A percentile compares a stretch with the other conserved stretches of the same genome.
Conservation (phyloP, 441 rosid species). For the Croton setiger region DNA sequence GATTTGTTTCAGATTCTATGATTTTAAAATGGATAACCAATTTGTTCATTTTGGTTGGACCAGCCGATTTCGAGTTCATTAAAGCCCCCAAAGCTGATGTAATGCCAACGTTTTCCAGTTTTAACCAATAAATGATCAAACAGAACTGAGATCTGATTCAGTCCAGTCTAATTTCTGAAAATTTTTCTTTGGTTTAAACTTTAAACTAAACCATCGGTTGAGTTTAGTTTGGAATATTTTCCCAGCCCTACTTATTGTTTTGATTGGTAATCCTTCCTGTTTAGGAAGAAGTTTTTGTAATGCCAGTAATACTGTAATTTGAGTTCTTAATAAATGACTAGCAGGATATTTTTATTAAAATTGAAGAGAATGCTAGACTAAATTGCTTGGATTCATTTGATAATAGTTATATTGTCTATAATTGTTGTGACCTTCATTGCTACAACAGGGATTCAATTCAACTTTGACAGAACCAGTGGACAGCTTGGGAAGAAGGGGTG, state of each 20-base stretch:
- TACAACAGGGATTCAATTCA: conserved; percentile 62
- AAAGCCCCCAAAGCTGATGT: too few relatives aligned
- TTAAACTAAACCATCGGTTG: too few relatives aligned
- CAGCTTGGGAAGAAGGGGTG: conserved; percentile 50
- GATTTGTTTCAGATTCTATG: too few relatives aligned
- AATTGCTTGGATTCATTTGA: background rate
- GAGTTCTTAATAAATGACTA: background rate
- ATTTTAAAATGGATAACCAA: too few relatives aligned
- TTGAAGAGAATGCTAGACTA: background rate
- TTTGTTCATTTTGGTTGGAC: too few relatives aligned
- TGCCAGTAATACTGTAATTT: background rate
- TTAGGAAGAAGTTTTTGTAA: background rate
- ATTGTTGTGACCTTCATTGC: background rate
- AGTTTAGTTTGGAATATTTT: too few relatives aligned
- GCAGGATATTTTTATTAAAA: background rate
- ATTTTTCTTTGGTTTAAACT: too few relatives aligned
- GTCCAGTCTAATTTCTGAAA: too few relatives aligned
- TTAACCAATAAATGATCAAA: too few relatives aligned
- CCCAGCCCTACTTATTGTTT: background rate
- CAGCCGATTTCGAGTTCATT: too few relatives aligned
- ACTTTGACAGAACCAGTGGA: conserved; percentile 63
- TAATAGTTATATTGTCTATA: background rate
- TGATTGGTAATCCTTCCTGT: background rate
- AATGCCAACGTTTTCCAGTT: too few relatives aligned
- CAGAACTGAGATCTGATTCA: too few relatives aligned